phyloP scores from a whole-genome alignment of 1,139 yeast species.

The Candida dubliniensis region DNA sequence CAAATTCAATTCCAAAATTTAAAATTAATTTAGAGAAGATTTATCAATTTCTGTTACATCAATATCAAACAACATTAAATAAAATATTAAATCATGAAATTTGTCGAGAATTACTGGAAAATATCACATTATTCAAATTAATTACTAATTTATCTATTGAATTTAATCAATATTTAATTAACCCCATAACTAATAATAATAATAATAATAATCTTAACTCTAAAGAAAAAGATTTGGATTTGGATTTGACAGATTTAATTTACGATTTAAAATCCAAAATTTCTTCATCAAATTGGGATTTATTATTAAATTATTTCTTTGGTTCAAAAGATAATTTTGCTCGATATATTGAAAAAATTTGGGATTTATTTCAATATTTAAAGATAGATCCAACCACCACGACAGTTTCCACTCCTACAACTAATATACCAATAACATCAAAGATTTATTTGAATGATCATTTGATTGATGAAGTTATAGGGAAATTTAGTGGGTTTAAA shows the following conservation, averaged over 20 bases:
- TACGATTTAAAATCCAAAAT: conserved; percentile 12
- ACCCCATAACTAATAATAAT: background rate
- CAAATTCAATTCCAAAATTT: background rate
- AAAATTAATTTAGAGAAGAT: conserved; percentile 9
- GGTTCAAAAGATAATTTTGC: conserved; percentile 32
- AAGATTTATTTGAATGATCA: conserved; percentile 21
- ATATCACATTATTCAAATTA: conserved; percentile 7
- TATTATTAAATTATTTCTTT: conserved; percentile 25
- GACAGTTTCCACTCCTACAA: too few species aligned
- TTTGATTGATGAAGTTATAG: conserved; percentile 19
- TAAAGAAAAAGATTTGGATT: conserved; percentile 1
- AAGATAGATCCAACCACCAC: conserved; percentile 10
- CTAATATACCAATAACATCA: conserved; percentile 19
- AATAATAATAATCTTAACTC: too few species aligned
- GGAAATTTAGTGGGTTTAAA: conserved; percentile 25
- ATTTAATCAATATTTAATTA: conserved; percentile 11
- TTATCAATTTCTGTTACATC: conserved; percentile 8
- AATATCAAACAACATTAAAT: conserved; percentile 10
- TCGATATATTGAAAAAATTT: conserved; percentile 27
- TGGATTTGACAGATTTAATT: conserved; percentile 12
- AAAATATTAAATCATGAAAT: conserved; percentile 9
- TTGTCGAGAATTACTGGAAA: background rate
- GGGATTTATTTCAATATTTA: conserved; percentile 29
- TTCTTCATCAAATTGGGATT: conserved; percentile 15
- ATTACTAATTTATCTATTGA: conserved; percentile 12